Evolutionary conservation across 1,284 basidiomycete genomes (phyloP).

Genomic region (Trichosporon faecale): DNA sequence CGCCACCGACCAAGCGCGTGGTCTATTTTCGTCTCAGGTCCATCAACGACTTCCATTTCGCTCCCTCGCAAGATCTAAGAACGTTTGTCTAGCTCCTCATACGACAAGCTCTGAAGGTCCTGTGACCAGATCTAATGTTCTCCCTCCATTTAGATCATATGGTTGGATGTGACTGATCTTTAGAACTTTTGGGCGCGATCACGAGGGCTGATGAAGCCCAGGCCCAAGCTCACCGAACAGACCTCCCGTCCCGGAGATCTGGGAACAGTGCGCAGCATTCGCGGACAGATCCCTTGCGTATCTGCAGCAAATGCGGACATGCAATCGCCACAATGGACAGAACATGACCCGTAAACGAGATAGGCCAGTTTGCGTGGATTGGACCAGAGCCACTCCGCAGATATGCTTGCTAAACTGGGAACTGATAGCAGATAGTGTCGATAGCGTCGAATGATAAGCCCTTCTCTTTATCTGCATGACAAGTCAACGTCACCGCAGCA

Average conservation of each 20-base stretch:
- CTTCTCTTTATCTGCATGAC: background rate
- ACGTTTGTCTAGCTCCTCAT: background rate
- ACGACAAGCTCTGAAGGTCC: background rate
- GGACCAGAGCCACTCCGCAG: background rate
- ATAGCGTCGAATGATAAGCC: background rate
- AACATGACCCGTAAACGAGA: background rate
- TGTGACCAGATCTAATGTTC: background rate
- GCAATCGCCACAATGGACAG: background rate
- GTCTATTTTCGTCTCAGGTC: background rate
- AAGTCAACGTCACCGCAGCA: background rate
- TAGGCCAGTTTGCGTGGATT: background rate
- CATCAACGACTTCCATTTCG: background rate
- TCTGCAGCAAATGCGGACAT: background rate
- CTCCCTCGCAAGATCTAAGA: background rate
- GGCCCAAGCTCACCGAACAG: background rate
- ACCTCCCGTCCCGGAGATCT: background rate
- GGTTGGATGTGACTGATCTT: background rate
- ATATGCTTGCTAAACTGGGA: background rate
- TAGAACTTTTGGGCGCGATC: background rate
- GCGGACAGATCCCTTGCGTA: background rate
- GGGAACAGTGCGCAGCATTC: background rate
- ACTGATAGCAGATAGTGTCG: background rate
- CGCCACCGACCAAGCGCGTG: background rate
- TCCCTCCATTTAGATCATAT: background rate
- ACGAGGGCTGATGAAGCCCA: background rate